phyloP scores from a whole-genome alignment of 2,329 filamentous ascomycete genomes.

The Chaetomium sp. region DNA sequence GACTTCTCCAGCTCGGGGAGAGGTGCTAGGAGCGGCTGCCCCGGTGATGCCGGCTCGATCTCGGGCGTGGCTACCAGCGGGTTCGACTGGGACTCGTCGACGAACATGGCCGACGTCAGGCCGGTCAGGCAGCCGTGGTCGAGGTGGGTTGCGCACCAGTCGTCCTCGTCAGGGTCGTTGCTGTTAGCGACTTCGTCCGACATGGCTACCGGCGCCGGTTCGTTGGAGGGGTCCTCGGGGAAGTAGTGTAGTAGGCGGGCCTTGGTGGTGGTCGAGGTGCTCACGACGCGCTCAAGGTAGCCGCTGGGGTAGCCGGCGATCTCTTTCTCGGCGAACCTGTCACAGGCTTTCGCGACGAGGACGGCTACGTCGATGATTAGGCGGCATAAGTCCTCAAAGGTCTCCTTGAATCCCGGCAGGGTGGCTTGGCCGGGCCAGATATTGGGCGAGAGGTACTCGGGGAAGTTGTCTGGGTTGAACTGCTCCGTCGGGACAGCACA shows the following conservation, averaged over 20 bases:
- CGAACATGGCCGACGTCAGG: slow-evolving; percentile 92
- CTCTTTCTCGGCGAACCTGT: slow-evolving; percentile 78
- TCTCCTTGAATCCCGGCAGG: slow-evolving; percentile 73
- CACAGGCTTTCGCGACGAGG: slow-evolving; percentile 87
- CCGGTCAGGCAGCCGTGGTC: slow-evolving; percentile 95
- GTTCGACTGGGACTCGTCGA: slow-evolving; percentile 66
- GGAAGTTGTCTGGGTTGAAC: slow-evolving; percentile 65
- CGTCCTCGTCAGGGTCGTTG: slow-evolving; percentile 63
- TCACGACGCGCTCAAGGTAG: slow-evolving; percentile 86
- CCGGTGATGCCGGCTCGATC: slow-evolving; percentile 39
- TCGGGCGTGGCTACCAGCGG: slow-evolving; percentile 38
- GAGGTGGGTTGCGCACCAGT: slow-evolving; percentile 91
- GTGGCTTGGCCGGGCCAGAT: slow-evolving; percentile 75
- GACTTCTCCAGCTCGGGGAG: slow-evolving; percentile 73
- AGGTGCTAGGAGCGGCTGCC: slow-evolving; percentile 45
- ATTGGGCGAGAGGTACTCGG: slow-evolving; percentile 88
- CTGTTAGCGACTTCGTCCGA: slow-evolving; percentile 39
- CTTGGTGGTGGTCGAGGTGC: slow-evolving; percentile 84
- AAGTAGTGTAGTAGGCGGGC: slow-evolving; percentile 93
- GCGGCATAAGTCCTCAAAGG: slow-evolving; percentile 73
- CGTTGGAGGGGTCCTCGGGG: slow-evolving; percentile 54
- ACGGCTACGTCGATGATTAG: slow-evolving; percentile 89
- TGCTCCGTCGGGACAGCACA: slow-evolving; percentile 62
- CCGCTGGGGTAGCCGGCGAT: slow-evolving; percentile 74
- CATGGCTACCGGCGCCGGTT: slow-evolving; percentile 36